Evolutionary conservation across 2,329 filamentous ascomycete species (phyloP).

Genomic region (Scedosporium apiospermum): DNA sequence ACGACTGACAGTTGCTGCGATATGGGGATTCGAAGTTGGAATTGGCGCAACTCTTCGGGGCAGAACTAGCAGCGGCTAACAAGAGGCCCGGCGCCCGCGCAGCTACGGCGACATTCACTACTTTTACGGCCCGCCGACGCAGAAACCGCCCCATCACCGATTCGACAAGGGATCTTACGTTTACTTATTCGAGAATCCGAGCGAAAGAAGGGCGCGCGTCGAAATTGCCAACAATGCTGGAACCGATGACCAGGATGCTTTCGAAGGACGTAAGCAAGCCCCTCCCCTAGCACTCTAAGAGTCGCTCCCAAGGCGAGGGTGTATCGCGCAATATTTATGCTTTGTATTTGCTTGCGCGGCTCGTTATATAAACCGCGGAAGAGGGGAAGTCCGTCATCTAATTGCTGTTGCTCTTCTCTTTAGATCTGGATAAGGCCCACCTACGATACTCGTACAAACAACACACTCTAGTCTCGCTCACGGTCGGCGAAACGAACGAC

Average conservation of each 20-base stretch:
- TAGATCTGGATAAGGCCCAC: constrained; percentile 47
- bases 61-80: background rate
- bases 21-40: background rate
- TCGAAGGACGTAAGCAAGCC: constrained; percentile 57
- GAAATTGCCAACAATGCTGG: constrained; percentile 70
- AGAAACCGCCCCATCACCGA: constrained; percentile 64
- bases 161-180: constrained; percentile 75
- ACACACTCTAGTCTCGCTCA: constrained; percentile 59
- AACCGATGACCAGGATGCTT: constrained; percentile 68
- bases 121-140: constrained; percentile 59
- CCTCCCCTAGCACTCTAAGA: background rate
- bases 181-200: constrained; percentile 68
- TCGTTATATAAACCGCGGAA: background rate
- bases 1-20: too few relatives aligned
- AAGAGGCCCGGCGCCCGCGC: constrained; percentile 9
- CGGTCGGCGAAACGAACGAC: constrained; percentile 43
- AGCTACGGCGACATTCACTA: constrained; percentile 76
- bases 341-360: background rate
- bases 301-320: background rate
- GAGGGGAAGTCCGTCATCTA: constrained; percentile 31
- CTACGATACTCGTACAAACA: constrained; percentile 68
- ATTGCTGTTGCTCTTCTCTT: background rate
- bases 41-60: background rate
- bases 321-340: background rate
- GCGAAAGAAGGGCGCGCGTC: constrained; percentile 56